phyloP scores from a whole-genome alignment of 768 basidiomycete genomes.

The Amanita rubescens region DNA sequence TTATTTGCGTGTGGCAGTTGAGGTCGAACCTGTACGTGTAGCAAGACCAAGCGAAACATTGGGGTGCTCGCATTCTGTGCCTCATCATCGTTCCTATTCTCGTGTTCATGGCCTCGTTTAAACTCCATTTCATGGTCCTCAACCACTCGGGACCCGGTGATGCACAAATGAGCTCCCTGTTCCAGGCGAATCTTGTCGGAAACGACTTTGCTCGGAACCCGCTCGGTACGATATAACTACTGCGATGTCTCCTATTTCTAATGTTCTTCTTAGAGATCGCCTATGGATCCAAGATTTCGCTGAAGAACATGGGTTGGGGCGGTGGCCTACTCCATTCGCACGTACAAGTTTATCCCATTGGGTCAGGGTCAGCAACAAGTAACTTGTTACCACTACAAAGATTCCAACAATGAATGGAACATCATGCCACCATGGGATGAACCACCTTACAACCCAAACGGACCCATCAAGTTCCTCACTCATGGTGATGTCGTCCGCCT shows the following conservation, averaged over 20 bases:
- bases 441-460: constrained; percentile 55
- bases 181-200: constrained; percentile 92
- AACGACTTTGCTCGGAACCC: constrained; percentile 93
- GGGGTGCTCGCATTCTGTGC: constrained; percentile 79
- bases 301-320: constrained; percentile 98
- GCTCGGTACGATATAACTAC: constrained; percentile 44
- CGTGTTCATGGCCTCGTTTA: constrained; percentile 93
- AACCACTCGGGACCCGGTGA: constrained; percentile 95
- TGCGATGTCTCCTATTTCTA: neutral
- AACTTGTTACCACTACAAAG: constrained; percentile 99
- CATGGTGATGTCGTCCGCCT: constrained; percentile 79
- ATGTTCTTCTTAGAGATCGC: constrained; percentile 59
- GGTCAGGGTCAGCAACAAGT: constrained; percentile 93
- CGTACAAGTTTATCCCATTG: constrained; percentile 88
- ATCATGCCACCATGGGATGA: constrained; percentile 80
- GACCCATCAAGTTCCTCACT: constrained; percentile 60
- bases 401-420: constrained; percentile 91
- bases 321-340: constrained; percentile 97
- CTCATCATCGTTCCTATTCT: constrained; percentile 86
- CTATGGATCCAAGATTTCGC: constrained; percentile 80
- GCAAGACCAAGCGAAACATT: constrained; percentile 86
- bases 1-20: neutral
- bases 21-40: constrained; percentile 21
- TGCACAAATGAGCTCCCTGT: constrained; percentile 96
- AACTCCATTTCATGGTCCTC: constrained; percentile 91